phyloP scores from a whole-genome alignment of 139 green algal species.

The Micromonas pusilla region DNA sequence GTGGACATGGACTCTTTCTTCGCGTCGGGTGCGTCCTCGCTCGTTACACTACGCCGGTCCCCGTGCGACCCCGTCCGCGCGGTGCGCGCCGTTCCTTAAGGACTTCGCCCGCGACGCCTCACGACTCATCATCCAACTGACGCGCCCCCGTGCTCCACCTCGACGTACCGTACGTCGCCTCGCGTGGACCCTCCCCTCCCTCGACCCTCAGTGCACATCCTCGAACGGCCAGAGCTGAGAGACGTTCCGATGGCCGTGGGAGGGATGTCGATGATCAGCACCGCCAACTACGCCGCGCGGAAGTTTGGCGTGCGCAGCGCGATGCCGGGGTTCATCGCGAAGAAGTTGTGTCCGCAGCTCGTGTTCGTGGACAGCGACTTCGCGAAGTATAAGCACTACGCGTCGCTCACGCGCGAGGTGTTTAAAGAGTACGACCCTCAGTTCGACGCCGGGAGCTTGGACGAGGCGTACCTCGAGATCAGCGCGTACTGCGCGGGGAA shows the following conservation, averaged over 20 bases:
- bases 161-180: too few species aligned
- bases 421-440: slow-evolving; percentile 44
- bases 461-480: slow-evolving; percentile 53
- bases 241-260: slow-evolving; percentile 33
- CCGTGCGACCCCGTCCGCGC: too few species aligned
- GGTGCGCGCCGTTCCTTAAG: too few species aligned
- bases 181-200: too few species aligned
- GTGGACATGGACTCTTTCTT: slow-evolving; percentile 95
- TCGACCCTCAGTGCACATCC: too few species aligned
- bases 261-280: slow-evolving; percentile 44
- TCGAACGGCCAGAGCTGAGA: slow-evolving; percentile 28
- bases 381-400: slow-evolving; percentile 8
- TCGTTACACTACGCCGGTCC: too few species aligned
- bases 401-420: slow-evolving; percentile 1
- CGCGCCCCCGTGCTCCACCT: too few species aligned
- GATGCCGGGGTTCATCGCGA: slow-evolving; percentile 51
- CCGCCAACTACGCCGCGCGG: slow-evolving; percentile 49
- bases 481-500: slow-evolving; percentile 26
- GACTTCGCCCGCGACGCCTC: too few species aligned
- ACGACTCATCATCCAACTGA: too few species aligned
- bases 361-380: slow-evolving; percentile 42
- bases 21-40: too few species aligned
- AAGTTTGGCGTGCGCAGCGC: slow-evolving; percentile 46
- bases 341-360: slow-evolving; percentile 38
- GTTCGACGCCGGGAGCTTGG: slow-evolving; percentile 38